Conservation (phyloP, 1,139 yeast genomes). For the Blastobotrys illinoisensis region DNA sequence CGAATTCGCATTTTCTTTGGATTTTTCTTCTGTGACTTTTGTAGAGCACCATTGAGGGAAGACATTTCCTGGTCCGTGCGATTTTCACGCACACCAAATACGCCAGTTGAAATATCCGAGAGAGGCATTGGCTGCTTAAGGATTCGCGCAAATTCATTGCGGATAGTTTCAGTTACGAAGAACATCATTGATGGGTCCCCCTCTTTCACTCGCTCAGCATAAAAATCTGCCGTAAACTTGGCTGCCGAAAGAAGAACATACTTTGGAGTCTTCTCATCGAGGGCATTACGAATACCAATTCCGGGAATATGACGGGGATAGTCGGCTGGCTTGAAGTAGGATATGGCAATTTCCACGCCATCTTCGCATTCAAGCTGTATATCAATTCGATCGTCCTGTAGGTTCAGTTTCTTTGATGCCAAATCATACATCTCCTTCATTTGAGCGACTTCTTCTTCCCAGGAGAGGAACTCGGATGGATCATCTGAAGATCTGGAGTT, state of each 20-base stretch:
- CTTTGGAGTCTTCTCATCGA: background rate
- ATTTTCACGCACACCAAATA: background rate
- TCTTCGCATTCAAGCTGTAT: background rate
- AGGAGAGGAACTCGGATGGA: background rate
- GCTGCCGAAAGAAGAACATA: background rate
- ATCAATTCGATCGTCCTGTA: background rate
- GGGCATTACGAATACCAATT: constrained; percentile 4
- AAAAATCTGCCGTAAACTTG: background rate
- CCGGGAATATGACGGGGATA: constrained; percentile 11
- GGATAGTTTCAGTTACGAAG: background rate
- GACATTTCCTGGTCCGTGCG: background rate
- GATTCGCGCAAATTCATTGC: background rate
- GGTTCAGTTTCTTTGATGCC: background rate
- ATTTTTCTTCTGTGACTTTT: background rate
- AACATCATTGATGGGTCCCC: background rate
- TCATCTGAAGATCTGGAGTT: background rate
- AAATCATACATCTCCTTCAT: constrained; percentile 3
- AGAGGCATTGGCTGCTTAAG: background rate
- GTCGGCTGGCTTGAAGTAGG: background rate
- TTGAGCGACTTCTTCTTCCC: constrained; percentile 8
- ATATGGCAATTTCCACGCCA: background rate
- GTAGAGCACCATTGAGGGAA: background rate
- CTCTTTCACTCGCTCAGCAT: background rate
- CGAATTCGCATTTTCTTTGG: background rate
- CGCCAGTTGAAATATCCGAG: background rate